Conservation (phyloP, 2,329 filamentous ascomycete species). For the Xylaria sp. region DNA sequence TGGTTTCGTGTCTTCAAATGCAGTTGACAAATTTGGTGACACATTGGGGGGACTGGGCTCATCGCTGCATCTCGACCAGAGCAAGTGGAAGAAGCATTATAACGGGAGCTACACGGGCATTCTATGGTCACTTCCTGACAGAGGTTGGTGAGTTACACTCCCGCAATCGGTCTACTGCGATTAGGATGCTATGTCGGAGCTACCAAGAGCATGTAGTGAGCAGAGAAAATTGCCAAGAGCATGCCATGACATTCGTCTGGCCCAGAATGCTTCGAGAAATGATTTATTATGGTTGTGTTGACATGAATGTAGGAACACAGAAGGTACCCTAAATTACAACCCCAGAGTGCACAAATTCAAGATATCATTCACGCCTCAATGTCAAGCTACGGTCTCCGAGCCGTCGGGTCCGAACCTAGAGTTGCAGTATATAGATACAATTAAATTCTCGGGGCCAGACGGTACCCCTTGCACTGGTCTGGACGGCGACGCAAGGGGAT, state of each 20-base stretch:
- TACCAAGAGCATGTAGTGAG: not conserved
- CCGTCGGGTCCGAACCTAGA: constrained; percentile 69
- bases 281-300: not conserved
- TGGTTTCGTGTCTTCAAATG: constrained; percentile 66
- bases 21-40: constrained; percentile 73
- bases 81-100: constrained; percentile 66
- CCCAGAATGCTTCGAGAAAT: not conserved
- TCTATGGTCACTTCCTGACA: constrained; percentile 71
- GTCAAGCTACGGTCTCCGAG: constrained; percentile 59
- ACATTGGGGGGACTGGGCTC: constrained; percentile 75
- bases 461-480: constrained; percentile 71
- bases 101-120: constrained; percentile 66
- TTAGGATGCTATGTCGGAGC: not conserved
- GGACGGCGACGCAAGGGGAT: constrained; percentile 65
- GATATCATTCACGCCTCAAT: constrained; percentile 65
- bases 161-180: not conserved
- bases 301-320: constrained; percentile 64
- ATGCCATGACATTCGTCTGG: not conserved
- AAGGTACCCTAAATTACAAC: constrained; percentile 75
- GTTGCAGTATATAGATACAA: constrained; percentile 71
- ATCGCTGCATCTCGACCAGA: constrained; percentile 64
- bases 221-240: not conserved
- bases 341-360: constrained; percentile 74
- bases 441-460: constrained; percentile 71
- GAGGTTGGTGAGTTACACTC: constrained; percentile 66